These are phyloP conservation scores for Paragyromitra xinjiangensis DNA, from an alignment of 495 filamentous ascomycete genomes.

Conservation along the genomic window DNA sequence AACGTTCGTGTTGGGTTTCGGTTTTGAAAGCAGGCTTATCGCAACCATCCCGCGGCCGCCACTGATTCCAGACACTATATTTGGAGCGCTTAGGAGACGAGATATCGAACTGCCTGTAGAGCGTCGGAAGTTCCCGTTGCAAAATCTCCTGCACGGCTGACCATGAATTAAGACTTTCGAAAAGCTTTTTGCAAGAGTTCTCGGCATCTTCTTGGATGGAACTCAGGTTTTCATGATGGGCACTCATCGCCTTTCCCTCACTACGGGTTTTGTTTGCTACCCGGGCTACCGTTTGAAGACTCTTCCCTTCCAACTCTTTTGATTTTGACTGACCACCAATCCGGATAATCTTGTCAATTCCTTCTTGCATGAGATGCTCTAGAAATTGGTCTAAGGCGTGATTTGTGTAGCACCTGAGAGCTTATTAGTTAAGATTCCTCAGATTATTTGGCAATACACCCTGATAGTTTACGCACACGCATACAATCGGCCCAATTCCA, in stretches of 20 bases:
- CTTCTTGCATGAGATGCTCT: constrained; percentile 69
- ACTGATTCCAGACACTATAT: constrained; percentile 25
- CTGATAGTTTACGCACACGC: constrained; percentile 48
- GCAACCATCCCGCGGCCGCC: neutral
- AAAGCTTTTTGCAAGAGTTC: neutral
- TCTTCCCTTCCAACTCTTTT: neutral
- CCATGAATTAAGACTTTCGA: constrained; percentile 13
- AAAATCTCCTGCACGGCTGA: neutral
- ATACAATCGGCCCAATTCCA: constrained; percentile 61
- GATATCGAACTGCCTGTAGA: constrained; percentile 12
- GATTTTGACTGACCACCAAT: constrained; percentile 63
- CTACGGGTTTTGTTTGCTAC: neutral
- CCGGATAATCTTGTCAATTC: constrained; percentile 71
- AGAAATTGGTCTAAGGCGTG: constrained; percentile 77
- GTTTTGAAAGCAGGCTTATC: neutral
- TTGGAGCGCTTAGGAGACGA: neutral
- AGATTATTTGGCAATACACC: neutral
- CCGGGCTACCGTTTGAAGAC: constrained; percentile 2
- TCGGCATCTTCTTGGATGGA: neutral
- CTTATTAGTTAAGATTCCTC: neutral
- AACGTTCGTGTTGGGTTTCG: neutral
- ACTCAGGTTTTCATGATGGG: neutral
- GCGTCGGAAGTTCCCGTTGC: neutral
- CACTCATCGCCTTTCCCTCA: neutral
- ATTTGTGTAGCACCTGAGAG: constrained; percentile 68